Evolutionary conservation across 1,284 basidiomycete genomes (phyloP).

Genomic region (Rhizoctonia solani): DNA sequence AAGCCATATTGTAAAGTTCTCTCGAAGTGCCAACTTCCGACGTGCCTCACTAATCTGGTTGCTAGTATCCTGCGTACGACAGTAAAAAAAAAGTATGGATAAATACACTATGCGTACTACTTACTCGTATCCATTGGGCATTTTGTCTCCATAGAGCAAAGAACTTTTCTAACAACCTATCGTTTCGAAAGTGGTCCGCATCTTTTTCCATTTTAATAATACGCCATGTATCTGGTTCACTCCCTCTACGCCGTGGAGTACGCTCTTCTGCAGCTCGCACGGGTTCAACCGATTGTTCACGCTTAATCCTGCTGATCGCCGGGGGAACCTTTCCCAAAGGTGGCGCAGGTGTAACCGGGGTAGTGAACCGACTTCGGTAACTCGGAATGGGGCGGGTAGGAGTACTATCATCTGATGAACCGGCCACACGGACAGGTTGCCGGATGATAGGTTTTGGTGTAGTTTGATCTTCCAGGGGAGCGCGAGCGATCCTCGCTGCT

Average conservation of each 20-base stretch:
- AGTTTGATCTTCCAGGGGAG: not conserved
- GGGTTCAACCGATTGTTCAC: constrained; percentile 16
- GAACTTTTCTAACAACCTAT: constrained; percentile 64
- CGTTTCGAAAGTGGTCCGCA: constrained; percentile 68
- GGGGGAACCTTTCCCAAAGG: not conserved
- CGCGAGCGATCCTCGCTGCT: not conserved
- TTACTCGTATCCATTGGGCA: constrained; percentile 68
- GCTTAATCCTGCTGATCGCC: not conserved
- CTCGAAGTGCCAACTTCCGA: constrained; percentile 39
- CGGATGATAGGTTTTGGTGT: constrained; percentile 14
- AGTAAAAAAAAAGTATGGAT: constrained; percentile 28
- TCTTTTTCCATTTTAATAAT: constrained; percentile 69
- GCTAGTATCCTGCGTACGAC: constrained; percentile 25
- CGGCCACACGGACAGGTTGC: constrained; percentile 13
- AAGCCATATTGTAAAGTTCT: constrained; percentile 36
- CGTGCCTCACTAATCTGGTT: constrained; percentile 41
- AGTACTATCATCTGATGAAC: constrained; percentile 14
- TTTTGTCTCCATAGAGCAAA: constrained; percentile 73
- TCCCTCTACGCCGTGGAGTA: constrained; percentile 19
- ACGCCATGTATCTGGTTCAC: constrained; percentile 63
- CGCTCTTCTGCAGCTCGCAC: not conserved
- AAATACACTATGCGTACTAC: constrained; percentile 44
- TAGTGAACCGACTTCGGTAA: constrained; percentile 16
- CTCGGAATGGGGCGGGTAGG: constrained; percentile 5
- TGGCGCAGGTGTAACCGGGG: constrained; percentile 9